Conservation (phyloP, 1,284 basidiomycete species). For the Exobasidium rhododendri region DNA sequence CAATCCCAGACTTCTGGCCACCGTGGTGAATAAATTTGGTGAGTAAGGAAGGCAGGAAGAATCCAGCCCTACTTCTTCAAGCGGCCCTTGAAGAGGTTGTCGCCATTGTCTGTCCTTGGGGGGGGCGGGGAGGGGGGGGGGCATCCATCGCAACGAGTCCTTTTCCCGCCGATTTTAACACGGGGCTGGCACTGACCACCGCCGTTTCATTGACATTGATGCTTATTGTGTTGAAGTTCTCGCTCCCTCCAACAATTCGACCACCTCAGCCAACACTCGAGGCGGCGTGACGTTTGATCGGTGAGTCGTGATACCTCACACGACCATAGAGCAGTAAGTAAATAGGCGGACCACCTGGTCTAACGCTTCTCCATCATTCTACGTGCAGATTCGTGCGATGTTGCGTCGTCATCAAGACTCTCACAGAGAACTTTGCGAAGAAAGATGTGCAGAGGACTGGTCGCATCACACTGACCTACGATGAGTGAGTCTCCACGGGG, state of each 20-base stretch:
- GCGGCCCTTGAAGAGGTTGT: neutral
- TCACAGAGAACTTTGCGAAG: conserved; percentile 42
- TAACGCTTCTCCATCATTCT: neutral
- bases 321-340: neutral
- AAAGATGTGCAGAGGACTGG: conserved; percentile 25
- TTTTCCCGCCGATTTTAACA: no score
- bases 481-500: conserved; percentile 13
- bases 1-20: conserved; percentile 34
- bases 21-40: conserved; percentile 44
- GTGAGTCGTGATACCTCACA: conserved; percentile 2
- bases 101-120: neutral
- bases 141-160: neutral
- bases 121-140: neutral
- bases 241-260: neutral
- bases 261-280: neutral
- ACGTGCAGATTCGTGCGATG: conserved; percentile 31
- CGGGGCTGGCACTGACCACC: neutral
- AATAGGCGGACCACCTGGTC: neutral
- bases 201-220: neutral
- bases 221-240: neutral
- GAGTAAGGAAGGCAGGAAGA: conserved; percentile 20
- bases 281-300: conserved; percentile 10
- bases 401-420: conserved; percentile 43
- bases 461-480: conserved; percentile 17
- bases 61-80: conserved; percentile 6